A percentile compares a stretch with the other conserved stretches of the same genome.
These are phyloP conservation scores for Athelia psychrophila DNA, from an alignment of 1,284 basidiomycete genomes.

Conservation along the genomic window DNA sequence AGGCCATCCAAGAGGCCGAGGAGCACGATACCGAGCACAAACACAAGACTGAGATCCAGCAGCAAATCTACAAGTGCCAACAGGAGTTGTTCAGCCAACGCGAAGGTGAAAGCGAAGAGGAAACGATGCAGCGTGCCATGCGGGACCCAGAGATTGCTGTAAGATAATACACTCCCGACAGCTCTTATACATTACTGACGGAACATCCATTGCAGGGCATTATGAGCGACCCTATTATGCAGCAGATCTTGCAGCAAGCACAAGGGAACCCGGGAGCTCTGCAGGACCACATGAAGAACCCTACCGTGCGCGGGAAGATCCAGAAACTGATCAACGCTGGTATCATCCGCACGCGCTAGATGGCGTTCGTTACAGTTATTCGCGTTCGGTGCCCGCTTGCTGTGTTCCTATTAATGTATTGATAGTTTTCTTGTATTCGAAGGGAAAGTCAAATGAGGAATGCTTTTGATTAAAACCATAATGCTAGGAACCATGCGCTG, in stretches of 20 bases:
- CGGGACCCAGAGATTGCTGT: conserved; percentile 94
- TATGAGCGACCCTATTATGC: conserved; percentile 88
- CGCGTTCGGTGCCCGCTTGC: too few species aligned
- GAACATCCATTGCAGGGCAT: conserved; percentile 49
- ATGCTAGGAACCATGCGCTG: too few species aligned
- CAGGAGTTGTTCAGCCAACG: conserved; percentile 81
- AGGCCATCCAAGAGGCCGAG: conserved; percentile 73
- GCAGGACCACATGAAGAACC: conserved; percentile 98
- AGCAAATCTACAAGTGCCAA: conserved; percentile 79
- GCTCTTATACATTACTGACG: conserved; percentile 1
- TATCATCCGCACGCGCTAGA: conserved; percentile 78
- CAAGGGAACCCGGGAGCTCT: conserved; percentile 88
- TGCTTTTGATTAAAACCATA: too few species aligned
- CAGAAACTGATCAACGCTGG: conserved; percentile 93
- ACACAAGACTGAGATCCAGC: conserved; percentile 79
- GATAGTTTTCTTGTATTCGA: too few species aligned
- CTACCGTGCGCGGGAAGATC: conserved; percentile 80
- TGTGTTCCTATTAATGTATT: too few species aligned
- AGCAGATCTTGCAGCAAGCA: conserved; percentile 93
- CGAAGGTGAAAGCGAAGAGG: conserved; percentile 87
- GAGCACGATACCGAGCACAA: conserved; percentile 77
- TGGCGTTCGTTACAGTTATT: not conserved
- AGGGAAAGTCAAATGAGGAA: too few species aligned
- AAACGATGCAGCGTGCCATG: conserved; percentile 94
- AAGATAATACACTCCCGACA: conserved; percentile 32